A percentile compares a stretch with the other conserved stretches of the same genome.
Conservation (phyloP, 2,329 filamentous ascomycete genomes). For the Mycosphaerella sp. region DNA sequence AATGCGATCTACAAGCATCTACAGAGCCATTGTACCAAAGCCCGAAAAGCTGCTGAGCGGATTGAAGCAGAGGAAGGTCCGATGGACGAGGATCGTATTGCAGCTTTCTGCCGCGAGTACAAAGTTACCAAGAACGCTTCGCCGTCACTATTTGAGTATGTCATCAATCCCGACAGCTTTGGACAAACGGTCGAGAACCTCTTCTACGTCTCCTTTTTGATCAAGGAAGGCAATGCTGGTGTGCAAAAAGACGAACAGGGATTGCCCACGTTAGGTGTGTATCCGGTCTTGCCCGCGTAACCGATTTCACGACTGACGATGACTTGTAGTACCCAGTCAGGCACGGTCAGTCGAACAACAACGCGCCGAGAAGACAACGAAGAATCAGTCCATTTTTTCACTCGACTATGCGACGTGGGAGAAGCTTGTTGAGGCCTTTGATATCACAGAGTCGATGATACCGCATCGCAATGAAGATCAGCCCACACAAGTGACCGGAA, state of each 20-base stretch:
- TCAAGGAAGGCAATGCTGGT: constrained; percentile 73
- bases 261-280: constrained; percentile 68
- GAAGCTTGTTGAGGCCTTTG: constrained; percentile 66
- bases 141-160: constrained; percentile 76
- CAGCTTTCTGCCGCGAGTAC: constrained; percentile 56
- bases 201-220: constrained; percentile 92
- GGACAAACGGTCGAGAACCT: constrained; percentile 94
- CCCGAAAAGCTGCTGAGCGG: constrained; percentile 20
- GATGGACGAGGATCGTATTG: constrained; percentile 29
- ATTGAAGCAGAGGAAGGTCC: constrained; percentile 34
- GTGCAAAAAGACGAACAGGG: constrained; percentile 67
- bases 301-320: constrained; percentile 6
- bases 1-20: constrained; percentile 64
- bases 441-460: constrained; percentile 75
- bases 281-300: constrained; percentile 33
- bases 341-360: constrained; percentile 48
- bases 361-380: constrained; percentile 49
- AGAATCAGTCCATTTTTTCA: constrained; percentile 76
- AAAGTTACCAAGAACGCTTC: constrained; percentile 63
- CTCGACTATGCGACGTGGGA: constrained; percentile 82
- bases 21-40: constrained; percentile 34
- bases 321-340: constrained; percentile 37
- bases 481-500: constrained; percentile 47
- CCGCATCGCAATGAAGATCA: constrained; percentile 63
- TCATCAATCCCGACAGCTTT: constrained; percentile 83